A percentile compares a stretch with the other conserved stretches of the same genome.
phyloP scores from a whole-genome alignment of 768 basidiomycete genomes.

The Mycena galopus region DNA sequence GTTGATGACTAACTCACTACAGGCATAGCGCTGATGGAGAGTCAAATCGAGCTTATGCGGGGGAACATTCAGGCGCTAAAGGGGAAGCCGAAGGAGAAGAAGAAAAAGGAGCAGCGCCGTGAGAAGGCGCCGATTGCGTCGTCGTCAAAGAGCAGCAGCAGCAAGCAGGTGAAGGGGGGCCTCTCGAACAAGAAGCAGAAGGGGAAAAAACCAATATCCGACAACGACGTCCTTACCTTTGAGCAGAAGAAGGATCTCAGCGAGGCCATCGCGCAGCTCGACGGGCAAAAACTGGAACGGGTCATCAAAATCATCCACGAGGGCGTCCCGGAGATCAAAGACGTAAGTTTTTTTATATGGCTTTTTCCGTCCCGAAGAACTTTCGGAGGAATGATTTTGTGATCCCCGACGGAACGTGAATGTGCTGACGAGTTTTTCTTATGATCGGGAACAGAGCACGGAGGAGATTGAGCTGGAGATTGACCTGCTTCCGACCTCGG shows the following conservation, averaged over 20 bases:
- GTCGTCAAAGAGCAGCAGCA: slow-evolving; percentile 70
- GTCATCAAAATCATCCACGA: slow-evolving; percentile 97
- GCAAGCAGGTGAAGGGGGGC: slow-evolving; percentile 59
- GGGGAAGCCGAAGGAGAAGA: slow-evolving; percentile 81
- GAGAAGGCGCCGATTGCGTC: slow-evolving; percentile 69
- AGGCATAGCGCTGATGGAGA: slow-evolving; percentile 87
- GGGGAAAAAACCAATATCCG: slow-evolving; percentile 74
- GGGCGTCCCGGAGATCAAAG: slow-evolving; percentile 92
- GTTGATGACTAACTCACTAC: slow-evolving; percentile 39
- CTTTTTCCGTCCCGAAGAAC: slow-evolving; percentile 31
- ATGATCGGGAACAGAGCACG: slow-evolving; percentile 80
- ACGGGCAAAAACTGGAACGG: slow-evolving; percentile 85
- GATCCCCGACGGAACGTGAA: slow-evolving; percentile 29
- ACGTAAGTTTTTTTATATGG: slow-evolving; percentile 68
- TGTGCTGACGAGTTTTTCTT: slow-evolving; percentile 32
- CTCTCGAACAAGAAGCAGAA: slow-evolving; percentile 60
- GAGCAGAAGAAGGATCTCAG: slow-evolving; percentile 99
- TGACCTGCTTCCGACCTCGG: slow-evolving; percentile 86
- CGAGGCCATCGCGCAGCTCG: slow-evolving; percentile 90
- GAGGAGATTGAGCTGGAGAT: slow-evolving; percentile 99
- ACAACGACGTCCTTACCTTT: slow-evolving; percentile 89
- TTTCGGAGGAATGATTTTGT: not conserved
- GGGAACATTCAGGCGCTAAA: slow-evolving; percentile 73
- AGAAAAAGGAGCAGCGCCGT: slow-evolving; percentile 60
- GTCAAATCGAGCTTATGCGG: slow-evolving; percentile 83